Evolutionary conservation across 495 filamentous ascomycete species (phyloP), one percentile per base, ranked within the genome.

Genomic region (Paragyromitra xinjiangensis): DNA sequence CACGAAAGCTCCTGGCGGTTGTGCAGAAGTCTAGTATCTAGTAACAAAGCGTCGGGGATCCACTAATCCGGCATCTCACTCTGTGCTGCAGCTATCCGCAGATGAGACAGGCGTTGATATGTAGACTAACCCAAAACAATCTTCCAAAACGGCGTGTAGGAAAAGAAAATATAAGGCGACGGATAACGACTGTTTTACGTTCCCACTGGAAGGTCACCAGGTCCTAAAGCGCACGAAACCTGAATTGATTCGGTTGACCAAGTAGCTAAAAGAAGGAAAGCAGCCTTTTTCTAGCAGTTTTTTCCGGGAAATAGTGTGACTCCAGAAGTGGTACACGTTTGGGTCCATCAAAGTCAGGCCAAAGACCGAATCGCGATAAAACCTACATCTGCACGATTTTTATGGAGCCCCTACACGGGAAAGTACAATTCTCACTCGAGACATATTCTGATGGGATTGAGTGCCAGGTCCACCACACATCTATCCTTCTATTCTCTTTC

Each of bases 131-230:
- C 74, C 51, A 66, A 66, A 77, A 34, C 69, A 45, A 26, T n/a
- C 19, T 9, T 51, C 42, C 6, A 39, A 14, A 77, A 64, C 73
- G 45, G 73, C 39, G 50, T 61, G 61, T 59, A 37, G 29, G 40
- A 77, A 77, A 77, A 77, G 74, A 73, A 77, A 77, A 69, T 8
- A 70, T 51, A 55, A 58, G 29, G 19, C 55, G 63, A 42, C 74
- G 74, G 74, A 45, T 77, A 77, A 53, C 62, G 22, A 51, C 74
- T 77, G 24, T 22, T 69, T 55, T 42, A 34, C 58, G 19, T 64
- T 64, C 53, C 48, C 9, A 62, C 58, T 75, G n/a, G 19, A 50
- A 48, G 73, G 73, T 76, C 73, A 76, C 73, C 67, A 59, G 72
- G 72, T 40, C 64, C 40, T 34, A 14, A 45, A 34, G 69, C 16